Conservation (phyloP, 2,329 filamentous ascomycete genomes). For the Aspergillus quadrilineatus region DNA sequence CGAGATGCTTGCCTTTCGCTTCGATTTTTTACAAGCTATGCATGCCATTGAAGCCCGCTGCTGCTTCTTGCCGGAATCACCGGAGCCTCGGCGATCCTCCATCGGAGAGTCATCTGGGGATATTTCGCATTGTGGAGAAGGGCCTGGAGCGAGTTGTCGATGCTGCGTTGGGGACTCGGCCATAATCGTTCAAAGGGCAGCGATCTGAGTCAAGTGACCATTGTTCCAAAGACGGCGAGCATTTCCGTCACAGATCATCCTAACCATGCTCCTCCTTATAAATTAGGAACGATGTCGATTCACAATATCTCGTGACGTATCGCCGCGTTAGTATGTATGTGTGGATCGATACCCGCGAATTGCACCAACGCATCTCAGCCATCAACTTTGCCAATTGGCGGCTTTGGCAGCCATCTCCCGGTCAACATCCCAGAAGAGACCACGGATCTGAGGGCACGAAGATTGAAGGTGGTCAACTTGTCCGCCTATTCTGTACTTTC, state of each 20-base stretch:
- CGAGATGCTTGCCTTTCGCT: conserved; percentile 33
- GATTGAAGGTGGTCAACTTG: background rate
- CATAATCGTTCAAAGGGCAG: background rate
- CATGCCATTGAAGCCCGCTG: conserved; percentile 41
- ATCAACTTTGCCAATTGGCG: background rate
- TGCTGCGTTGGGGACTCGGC: conserved; percentile 19
- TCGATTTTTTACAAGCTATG: conserved; percentile 42
- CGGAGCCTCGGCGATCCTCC: conserved; percentile 7
- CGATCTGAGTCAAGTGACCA: background rate
- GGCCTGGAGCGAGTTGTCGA: conserved; percentile 26
- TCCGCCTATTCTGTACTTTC: background rate
- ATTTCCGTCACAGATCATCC: background rate
- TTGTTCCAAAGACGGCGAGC: background rate
- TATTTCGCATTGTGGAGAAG: conserved; percentile 13
- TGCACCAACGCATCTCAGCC: background rate
- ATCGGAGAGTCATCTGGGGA: conserved; percentile 11
- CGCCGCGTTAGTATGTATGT: background rate
- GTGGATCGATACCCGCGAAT: background rate
- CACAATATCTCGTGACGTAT: background rate
- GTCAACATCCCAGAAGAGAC: background rate
- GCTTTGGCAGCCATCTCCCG: background rate
- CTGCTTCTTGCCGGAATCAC: conserved; percentile 29
- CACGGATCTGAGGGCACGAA: background rate
- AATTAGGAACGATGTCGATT: background rate
- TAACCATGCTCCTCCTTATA: background rate